Evolutionary conservation across 129 eudicot genomes (phyloP).

Genomic region (Lactuca sativa): DNA sequence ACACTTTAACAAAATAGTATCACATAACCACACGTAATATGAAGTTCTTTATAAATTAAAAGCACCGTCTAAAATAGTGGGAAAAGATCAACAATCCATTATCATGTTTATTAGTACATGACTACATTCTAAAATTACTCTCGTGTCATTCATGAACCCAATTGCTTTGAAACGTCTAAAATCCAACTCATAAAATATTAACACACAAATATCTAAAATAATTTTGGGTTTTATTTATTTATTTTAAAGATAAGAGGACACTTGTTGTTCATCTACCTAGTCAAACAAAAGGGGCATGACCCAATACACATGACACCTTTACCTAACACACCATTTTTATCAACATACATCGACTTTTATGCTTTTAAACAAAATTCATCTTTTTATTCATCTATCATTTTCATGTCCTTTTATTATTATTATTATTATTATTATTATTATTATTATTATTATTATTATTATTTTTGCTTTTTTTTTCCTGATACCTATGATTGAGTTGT

Average conservation of each 20-base stretch:
- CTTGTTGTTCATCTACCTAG: not conserved
- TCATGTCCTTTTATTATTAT: conserved; percentile 13
- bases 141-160: not conserved
- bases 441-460: too few species aligned
- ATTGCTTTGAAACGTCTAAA: not conserved
- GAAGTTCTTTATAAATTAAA: not conserved
- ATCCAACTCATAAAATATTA: not conserved
- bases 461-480: not conserved
- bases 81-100: not conserved
- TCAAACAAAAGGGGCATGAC: conserved; percentile 12
- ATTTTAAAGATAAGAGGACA: not conserved
- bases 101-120: not conserved
- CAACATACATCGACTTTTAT: conserved; percentile 15
- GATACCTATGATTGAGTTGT: conserved; percentile 29
- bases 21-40: not conserved
- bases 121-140: not conserved
- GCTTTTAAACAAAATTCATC: conserved; percentile 24
- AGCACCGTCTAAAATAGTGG: not conserved
- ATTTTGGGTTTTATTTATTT: not conserved
- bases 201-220: not conserved
- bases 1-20: not conserved
- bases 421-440: too few species aligned
- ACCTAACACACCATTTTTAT: conserved; percentile 33
- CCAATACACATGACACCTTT: conserved; percentile 27
- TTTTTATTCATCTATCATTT: conserved; percentile 26